Base-by-base conservation (phyloP, 2,329 filamentous ascomycete species). In the Beauveria brongniartii region DNA sequence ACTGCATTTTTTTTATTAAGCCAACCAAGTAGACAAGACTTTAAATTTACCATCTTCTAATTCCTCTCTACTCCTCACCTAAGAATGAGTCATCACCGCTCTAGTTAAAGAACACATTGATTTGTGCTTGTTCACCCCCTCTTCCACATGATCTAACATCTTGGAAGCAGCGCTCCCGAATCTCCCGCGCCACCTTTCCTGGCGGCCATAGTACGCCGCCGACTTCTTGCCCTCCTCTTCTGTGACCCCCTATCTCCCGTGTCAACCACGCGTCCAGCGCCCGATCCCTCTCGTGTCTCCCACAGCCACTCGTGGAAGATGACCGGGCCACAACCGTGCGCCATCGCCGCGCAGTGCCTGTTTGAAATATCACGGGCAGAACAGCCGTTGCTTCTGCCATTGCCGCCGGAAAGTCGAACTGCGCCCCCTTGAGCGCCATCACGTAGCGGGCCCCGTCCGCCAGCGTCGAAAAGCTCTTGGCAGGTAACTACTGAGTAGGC, bases 401-500 rank as follows among this genome's bases (percentile, higher is more conserved):
- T 46, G 57, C 0, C 75, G 77, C 16, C 1, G 79, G 68, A 54
- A 81, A 81, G 16, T 73, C 70, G 55, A 82, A 81, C 0, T 78
- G 78, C 0, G 66, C 72, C 0, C 65, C 63, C 65, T 80, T 77
- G 4, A 82, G 75, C 3, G 68, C 67, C 2, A 71, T 65, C 8
- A 75, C 76, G 62, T 82, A 82, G 1, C 68, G 67, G 2, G 63
- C 67, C 64, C 82, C 79, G 44, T 75, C 71, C 12, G 65, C 83
- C 81, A 30, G 83, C 73, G 66, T 83, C 81, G 52, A 83, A 79
- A 82, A 69, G 34, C 73, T 71, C 69, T 83, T 83, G 51, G 81
- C 80, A 0, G 77, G 72, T 37, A 37, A 6, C 30, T 9, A 9
- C 28, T 30, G 8, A 30, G 30, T 3, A 83, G 73, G 8, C 69